phyloP scores from a whole-genome alignment of 2,329 filamentous ascomycete genomes.

The Microsporum canis region DNA sequence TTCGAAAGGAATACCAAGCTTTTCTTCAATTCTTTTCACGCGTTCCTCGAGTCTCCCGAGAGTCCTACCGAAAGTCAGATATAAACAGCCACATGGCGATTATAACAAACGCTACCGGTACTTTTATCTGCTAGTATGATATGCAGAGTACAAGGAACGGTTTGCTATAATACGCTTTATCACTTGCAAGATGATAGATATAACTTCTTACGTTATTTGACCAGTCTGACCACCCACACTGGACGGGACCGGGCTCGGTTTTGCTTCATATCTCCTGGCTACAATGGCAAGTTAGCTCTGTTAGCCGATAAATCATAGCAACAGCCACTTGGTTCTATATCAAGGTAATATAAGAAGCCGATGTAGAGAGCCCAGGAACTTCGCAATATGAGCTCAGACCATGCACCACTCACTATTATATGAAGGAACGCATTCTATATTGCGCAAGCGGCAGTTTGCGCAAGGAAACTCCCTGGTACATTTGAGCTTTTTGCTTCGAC shows the following conservation, averaged over 20 bases:
- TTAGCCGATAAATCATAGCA: background rate
- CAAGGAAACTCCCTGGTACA: constrained; percentile 44
- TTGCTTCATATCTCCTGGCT: background rate
- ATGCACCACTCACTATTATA: background rate
- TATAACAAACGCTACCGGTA: background rate
- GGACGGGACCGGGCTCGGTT: background rate
- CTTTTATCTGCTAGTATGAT: background rate
- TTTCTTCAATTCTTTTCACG: constrained; percentile 5
- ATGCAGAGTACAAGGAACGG: background rate
- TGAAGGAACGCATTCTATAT: background rate
- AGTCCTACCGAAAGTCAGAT: background rate
- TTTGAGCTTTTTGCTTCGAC: constrained; percentile 39
- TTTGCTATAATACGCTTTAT: background rate
- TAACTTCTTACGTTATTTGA: background rate
- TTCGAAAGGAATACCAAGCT: constrained; percentile 1
- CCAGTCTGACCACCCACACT: background rate
- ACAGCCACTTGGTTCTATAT: background rate
- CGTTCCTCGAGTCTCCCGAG: constrained; percentile 1
- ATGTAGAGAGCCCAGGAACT: background rate
- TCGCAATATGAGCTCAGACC: background rate
- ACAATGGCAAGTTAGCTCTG: background rate
- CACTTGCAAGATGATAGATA: background rate
- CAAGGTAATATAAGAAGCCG: background rate
- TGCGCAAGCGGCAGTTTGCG: constrained; percentile 31
- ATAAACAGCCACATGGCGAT: background rate